Percentiles rank a stretch among this genome's conserved stretches.
phyloP scores from a whole-genome alignment of 2,329 filamentous ascomycete genomes.

The Cordyceps cateniannulata region DNA sequence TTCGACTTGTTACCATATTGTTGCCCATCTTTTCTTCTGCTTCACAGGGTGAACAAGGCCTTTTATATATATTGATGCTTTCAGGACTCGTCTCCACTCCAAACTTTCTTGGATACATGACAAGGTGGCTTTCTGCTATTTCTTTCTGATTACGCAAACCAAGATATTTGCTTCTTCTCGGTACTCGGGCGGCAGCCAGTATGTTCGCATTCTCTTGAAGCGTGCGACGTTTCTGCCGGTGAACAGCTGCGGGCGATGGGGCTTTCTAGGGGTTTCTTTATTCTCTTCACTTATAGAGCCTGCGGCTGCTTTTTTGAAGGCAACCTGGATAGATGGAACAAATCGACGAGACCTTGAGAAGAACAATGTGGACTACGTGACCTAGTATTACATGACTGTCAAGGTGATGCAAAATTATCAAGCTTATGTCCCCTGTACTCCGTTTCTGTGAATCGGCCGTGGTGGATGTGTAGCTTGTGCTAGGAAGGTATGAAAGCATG shows the following conservation, averaged over 20 bases:
- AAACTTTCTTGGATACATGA: not conserved
- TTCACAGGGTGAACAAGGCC: constrained; percentile 8
- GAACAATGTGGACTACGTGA: not conserved
- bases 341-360: constrained; percentile 12
- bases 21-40: constrained; percentile 1
- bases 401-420: not conserved
- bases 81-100: not conserved
- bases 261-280: not conserved
- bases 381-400: not conserved
- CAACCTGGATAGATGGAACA: not conserved
- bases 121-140: not conserved
- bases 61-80: not conserved
- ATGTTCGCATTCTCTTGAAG: not conserved
- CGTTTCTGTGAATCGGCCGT: no score
- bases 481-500: no score
- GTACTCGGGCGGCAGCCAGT: constrained; percentile 10
- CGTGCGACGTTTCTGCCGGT: not conserved
- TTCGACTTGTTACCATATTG: constrained; percentile 7
- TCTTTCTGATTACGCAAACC: not conserved
- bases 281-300: not conserved
- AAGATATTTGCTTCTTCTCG: constrained; percentile 5
- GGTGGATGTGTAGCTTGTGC: no score
- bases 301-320: not conserved
- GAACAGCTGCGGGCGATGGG: constrained; percentile 12
- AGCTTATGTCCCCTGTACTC: not conserved